Evolutionary conservation across 352 stramenopile genomes (phyloP).

Genomic region (Halophytophthora polymorphica): DNA sequence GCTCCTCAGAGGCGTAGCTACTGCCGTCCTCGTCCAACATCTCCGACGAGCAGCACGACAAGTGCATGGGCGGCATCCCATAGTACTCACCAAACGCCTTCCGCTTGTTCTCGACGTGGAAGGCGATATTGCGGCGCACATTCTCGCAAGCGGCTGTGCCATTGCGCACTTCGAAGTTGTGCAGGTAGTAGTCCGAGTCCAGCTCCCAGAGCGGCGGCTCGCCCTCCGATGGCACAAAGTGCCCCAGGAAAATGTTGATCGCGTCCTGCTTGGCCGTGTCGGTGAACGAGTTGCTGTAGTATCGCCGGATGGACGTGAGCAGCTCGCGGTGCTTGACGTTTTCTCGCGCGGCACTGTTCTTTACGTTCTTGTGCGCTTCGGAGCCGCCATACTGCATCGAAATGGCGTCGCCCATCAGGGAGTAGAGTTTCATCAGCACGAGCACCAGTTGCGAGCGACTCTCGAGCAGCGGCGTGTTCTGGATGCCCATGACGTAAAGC

Average conservation of each 20-base stretch:
- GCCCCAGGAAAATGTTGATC: constrained; percentile 99
- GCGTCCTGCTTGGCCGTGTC: constrained; percentile 98
- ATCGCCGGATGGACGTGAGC: constrained; percentile 97
- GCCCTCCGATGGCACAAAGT: constrained; percentile 73
- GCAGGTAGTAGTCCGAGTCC: constrained; percentile 89
- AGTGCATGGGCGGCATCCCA: constrained; percentile 16
- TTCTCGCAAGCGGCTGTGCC: constrained; percentile 57
- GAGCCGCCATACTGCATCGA: constrained; percentile 99
- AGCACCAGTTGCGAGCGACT: constrained; percentile 92
- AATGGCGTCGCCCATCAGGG: constrained; percentile 97
- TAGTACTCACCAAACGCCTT: constrained; percentile 39
- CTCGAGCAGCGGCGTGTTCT: constrained; percentile 80
- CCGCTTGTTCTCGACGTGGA: constrained; percentile 61
- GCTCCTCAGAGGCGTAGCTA: constrained; percentile 23
- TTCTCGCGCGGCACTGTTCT: constrained; percentile 77
- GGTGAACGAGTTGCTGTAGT: constrained; percentile 99
- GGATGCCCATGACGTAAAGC: constrained; percentile 97
- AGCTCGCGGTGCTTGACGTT: constrained; percentile 96
- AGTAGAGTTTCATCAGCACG: constrained; percentile 98
- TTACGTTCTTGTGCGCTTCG: constrained; percentile 99
- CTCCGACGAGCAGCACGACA: constrained; percentile 37
- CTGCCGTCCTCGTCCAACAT: constrained; percentile 30
- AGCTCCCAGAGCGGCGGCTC: constrained; percentile 78
- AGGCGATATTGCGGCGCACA: constrained; percentile 55
- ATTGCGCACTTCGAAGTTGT: constrained; percentile 88